These are phyloP conservation scores for Tolypocladium amazonense DNA, from an alignment of 2,329 filamentous ascomycete genomes.

Conservation along the genomic window DNA sequence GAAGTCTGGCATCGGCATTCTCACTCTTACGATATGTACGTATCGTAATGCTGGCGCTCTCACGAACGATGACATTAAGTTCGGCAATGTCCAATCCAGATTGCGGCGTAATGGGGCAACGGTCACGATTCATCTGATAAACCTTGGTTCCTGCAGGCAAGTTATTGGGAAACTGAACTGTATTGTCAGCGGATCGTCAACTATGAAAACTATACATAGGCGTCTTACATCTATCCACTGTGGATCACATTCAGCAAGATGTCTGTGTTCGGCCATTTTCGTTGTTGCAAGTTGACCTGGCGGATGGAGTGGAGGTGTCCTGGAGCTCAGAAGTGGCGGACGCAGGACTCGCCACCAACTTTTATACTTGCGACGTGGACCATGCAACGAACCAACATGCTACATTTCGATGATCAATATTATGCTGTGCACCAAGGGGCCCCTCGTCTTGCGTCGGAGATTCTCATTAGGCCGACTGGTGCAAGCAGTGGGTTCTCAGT, in stretches of 20 bases:
- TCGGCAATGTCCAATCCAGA: conserved; percentile 12
- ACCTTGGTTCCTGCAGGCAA: conserved; percentile 7
- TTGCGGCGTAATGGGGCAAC: conserved; percentile 11
- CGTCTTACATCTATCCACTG: conserved; percentile 6
- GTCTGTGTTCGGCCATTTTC: conserved; percentile 6
- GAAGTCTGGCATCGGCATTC: conserved; percentile 3
- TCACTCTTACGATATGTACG: conserved; percentile 10
- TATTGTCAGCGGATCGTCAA: background rate
- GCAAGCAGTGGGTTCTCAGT: background rate
- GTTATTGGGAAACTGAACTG: conserved; percentile 14
- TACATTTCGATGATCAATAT: background rate
- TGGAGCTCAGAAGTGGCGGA: background rate
- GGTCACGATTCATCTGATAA: conserved; percentile 9
- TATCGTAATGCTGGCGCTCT: conserved; percentile 7
- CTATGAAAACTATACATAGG: background rate
- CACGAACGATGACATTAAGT: conserved; percentile 10
- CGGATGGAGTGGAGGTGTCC: background rate
- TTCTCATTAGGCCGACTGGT: background rate
- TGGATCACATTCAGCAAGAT: conserved; percentile 5
- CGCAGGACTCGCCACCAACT: background rate
- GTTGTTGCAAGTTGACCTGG: background rate
- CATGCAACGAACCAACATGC: background rate
- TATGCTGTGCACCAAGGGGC: background rate
- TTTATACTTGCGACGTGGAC: background rate
- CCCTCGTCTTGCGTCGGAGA: background rate